Evolutionary conservation across 345 rosid species (phyloP).

Genomic region (Aegle marmelos): DNA sequence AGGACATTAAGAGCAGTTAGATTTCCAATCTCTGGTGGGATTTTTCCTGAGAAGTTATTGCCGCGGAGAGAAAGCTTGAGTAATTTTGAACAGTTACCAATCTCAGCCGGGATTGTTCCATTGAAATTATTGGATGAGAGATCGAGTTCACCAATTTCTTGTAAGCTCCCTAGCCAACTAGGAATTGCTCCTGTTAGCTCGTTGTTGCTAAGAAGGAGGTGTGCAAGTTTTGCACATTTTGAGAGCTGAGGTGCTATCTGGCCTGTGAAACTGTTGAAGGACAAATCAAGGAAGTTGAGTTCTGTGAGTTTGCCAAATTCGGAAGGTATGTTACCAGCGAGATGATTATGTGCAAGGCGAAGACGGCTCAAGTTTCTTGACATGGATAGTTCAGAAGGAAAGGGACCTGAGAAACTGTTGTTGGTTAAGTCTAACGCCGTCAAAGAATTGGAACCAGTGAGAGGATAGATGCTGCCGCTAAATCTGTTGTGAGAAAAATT

Average conservation of each 20-base stretch:
- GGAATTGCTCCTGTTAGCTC: constrained; percentile 60
- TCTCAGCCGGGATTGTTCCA: constrained; percentile 58
- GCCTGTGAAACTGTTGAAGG: constrained; percentile 64
- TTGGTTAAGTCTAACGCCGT: constrained; percentile 75
- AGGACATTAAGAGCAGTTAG: constrained; percentile 73
- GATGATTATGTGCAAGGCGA: constrained; percentile 67
- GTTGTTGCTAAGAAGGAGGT: constrained; percentile 64
- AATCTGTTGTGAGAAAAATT: constrained; percentile 77
- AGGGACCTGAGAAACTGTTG: constrained; percentile 61
- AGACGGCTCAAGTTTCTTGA: constrained; percentile 62
- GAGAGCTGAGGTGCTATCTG: constrained; percentile 48
- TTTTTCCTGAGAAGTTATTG: constrained; percentile 58
- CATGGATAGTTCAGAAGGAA: constrained; percentile 53
- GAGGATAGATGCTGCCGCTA: constrained; percentile 57
- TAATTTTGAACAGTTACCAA: constrained; percentile 63
- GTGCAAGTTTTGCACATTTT: constrained; percentile 50
- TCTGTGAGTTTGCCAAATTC: constrained; percentile 54
- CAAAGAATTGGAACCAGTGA: constrained; percentile 56
- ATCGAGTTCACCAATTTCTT: constrained; percentile 73
- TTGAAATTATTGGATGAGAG: constrained; percentile 63
- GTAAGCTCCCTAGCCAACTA: constrained; percentile 66
- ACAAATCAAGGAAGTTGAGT: constrained; percentile 71
- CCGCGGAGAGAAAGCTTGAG: constrained; percentile 66
- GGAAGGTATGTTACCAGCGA: constrained; percentile 58
- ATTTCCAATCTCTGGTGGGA: constrained; percentile 68